phyloP scores from a whole-genome alignment of 805 yeast genomes.

The Priceomyces haplophilus region DNA sequence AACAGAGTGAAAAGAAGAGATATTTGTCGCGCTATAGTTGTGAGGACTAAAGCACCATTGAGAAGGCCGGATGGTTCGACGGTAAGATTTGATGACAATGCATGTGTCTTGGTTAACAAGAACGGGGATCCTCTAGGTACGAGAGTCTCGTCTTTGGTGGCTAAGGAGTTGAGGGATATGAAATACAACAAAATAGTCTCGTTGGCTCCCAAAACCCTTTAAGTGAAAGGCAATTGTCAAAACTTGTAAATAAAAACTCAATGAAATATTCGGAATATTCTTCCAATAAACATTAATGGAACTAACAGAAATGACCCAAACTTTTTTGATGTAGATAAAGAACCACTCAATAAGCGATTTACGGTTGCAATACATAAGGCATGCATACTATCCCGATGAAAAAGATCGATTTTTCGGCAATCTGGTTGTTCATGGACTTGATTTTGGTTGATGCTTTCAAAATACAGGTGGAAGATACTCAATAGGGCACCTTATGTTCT shows the following conservation, averaged over 20 bases:
- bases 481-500: too few relatives aligned
- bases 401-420: too few relatives aligned
- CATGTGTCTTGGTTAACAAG: constrained; percentile 91
- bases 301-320: not conserved
- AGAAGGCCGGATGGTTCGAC: constrained; percentile 84
- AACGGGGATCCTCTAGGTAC: constrained; percentile 93
- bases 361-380: too few relatives aligned
- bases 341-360: too few relatives aligned
- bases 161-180: constrained; percentile 81
- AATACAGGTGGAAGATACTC: too few relatives aligned
- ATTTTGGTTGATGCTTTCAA: too few relatives aligned
- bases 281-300: not conserved
- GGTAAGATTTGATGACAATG: constrained; percentile 90
- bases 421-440: too few relatives aligned
- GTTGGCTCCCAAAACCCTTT: constrained; percentile 71
- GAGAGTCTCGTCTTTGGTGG: constrained; percentile 86
- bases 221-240: constrained; percentile 1
- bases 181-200: constrained; percentile 83
- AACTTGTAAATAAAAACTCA: constrained; percentile 5
- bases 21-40: constrained; percentile 91
- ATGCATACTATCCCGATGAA: too few relatives aligned
- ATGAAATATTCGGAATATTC: not conserved
- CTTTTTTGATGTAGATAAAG: constrained; percentile 1
- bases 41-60: constrained; percentile 79
- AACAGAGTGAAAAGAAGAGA: constrained; percentile 93